Evolutionary conservation across 2,329 filamentous ascomycete genomes (phyloP), one percentile per base, ranked within the genome.

Genomic region (Chlorencoelia australis): DNA sequence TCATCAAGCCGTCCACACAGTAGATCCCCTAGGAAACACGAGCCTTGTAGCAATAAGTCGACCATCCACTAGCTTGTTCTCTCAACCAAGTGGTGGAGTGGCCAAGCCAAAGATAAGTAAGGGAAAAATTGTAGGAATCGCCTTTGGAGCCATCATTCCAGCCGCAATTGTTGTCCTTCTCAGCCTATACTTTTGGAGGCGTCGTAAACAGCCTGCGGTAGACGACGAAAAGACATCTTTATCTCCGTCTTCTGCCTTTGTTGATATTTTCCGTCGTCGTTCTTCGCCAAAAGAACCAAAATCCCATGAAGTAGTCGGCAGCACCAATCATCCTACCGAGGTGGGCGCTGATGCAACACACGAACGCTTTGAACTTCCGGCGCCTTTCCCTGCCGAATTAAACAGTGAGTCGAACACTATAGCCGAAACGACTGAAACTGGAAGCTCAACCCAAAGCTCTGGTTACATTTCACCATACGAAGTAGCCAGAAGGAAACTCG

Each of bases 281-380:
- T n/a, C 16, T 18, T 29, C 10, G 16, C 7, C 7, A 18, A 21
- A 60, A 66, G 5, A 57, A 62, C 7, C 60, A 60, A 22, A 54
- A 69, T 7, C 69, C 67, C 8, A 34, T 68, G 73, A 47, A 69
- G 70, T 40, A 63, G 71, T 8, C 51, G 65, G 14, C 65, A 70
- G 39, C 65, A 66, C 22, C 63, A 62, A 10, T 66, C 74, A 44
- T 69, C 73, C 54, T 5, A 44, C 44, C 1, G 53, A 54, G 44
- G 44, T 54, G 14, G 47, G 35, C 7, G 46, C 49, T 5, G 47
- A 52, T 25, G 42, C 41, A 5, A 32, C 43, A 6, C 43, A 51
- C 30, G 51, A 48, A 33, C 40, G 43, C 9, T 48, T 48, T 30
- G 50, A 55, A 21, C 43, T 54, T 18, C 17, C 30, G 9, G 36